Evolutionary conservation across 108 stramenopile species (phyloP).

Genomic region (Cyclotella sp.): DNA sequence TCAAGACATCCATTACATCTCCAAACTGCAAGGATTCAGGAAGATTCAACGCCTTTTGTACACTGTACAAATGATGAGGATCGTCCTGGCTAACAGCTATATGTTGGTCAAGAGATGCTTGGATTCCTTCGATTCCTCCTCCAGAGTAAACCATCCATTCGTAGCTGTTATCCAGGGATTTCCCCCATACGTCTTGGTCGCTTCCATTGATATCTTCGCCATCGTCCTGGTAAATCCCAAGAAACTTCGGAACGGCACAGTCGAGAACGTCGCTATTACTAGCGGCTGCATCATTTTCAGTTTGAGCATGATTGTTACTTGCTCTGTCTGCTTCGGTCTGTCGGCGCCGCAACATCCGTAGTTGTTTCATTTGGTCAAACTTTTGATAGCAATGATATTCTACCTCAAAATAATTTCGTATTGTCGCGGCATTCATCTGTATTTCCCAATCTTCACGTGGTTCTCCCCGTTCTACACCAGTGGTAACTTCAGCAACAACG

Average conservation of each 20-base stretch:
- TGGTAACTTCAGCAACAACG: constrained; percentile 15
- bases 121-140: constrained; percentile 39
- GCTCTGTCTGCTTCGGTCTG: constrained; percentile 23
- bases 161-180: constrained; percentile 25
- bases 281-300: constrained; percentile 1
- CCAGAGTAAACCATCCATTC: constrained; percentile 68
- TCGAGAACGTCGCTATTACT: constrained; percentile 1
- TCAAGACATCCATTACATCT: constrained; percentile 59
- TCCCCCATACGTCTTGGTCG: constrained; percentile 44
- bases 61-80: constrained; percentile 47
- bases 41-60: constrained; percentile 58
- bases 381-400: constrained; percentile 76
- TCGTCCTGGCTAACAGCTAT: constrained; percentile 32
- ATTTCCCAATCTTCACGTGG: constrained; percentile 34
- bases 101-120: constrained; percentile 47
- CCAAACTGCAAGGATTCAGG: constrained; percentile 50
- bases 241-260: constrained; percentile 44
- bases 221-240: constrained; percentile 46
- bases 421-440: constrained; percentile 38
- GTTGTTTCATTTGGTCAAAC: constrained; percentile 42
- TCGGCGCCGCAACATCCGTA: constrained; percentile 4
- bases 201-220: constrained; percentile 22
- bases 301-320: constrained; percentile 9
- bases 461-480: constrained; percentile 6
- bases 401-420: constrained; percentile 67